phyloP scores from a whole-genome alignment of 2,329 filamentous ascomycete species.

The Xylariaceae sp. region DNA sequence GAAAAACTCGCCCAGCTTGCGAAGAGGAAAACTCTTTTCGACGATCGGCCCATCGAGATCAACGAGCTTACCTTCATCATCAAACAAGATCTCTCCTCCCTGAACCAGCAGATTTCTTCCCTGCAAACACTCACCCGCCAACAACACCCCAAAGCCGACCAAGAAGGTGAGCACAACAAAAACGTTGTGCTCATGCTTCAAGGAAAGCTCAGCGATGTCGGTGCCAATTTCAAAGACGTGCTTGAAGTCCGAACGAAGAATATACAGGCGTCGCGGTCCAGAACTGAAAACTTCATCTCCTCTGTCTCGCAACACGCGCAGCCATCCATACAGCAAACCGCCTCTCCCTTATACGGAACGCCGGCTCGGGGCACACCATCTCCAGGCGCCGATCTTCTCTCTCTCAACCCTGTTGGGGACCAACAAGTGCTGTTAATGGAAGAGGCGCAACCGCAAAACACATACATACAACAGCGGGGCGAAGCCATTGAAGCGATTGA shows the following conservation, averaged over 20 bases:
- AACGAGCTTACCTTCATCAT: conserved; percentile 96
- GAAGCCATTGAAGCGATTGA: conserved; percentile 97
- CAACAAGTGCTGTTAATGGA: conserved; percentile 91
- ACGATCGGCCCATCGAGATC: conserved; percentile 94
- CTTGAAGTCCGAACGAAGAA: conserved; percentile 95
- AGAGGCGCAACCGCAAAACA: conserved; percentile 77
- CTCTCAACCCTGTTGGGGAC: conserved; percentile 77
- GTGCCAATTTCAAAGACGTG: conserved; percentile 94
- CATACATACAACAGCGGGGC: conserved; percentile 87
- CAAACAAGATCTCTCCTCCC: conserved; percentile 84
- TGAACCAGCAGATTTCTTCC: conserved; percentile 79
- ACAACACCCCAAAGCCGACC: conserved; percentile 66
- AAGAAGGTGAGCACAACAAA: conserved; percentile 96
- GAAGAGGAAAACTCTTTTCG: conserved; percentile 94
- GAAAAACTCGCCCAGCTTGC: conserved; percentile 90
- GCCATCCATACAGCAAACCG: conserved; percentile 63
- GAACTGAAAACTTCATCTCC: conserved; percentile 95
- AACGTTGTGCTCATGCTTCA: conserved; percentile 91
- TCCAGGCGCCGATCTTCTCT: conserved; percentile 69
- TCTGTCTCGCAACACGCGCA: conserved; percentile 75
- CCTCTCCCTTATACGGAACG: conserved; percentile 81
- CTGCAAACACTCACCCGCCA: conserved; percentile 73
- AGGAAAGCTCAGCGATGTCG: conserved; percentile 86
- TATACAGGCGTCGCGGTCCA: conserved; percentile 84
- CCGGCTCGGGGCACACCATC: conserved; percentile 52